Evolutionary conservation across 2,329 filamentous ascomycete species (phyloP).

Genomic region (Colletotrichum sp.): DNA sequence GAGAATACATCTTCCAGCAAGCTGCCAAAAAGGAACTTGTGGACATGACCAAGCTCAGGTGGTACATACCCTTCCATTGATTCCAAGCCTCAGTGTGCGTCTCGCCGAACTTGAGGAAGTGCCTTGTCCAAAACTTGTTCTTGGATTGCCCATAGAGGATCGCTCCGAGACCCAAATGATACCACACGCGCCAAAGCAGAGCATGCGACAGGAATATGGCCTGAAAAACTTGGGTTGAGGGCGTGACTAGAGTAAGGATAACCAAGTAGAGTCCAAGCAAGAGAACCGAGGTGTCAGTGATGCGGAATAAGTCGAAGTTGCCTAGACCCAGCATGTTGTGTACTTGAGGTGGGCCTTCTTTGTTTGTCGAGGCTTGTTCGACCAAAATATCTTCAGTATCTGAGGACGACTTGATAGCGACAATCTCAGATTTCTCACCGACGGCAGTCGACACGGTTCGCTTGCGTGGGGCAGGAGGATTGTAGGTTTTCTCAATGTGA

Average conservation of each 20-base stretch:
- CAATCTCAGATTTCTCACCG: slow-evolving; percentile 25
- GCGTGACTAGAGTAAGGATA: slow-evolving; percentile 75
- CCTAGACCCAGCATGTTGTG: slow-evolving; percentile 83
- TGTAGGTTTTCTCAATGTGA: slow-evolving; percentile 98
- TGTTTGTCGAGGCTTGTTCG: slow-evolving; percentile 25
- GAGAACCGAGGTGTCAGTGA: slow-evolving; percentile 81
- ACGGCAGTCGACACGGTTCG: slow-evolving; percentile 40
- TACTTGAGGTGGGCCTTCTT: slow-evolving; percentile 65
- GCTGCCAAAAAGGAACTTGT: slow-evolving; percentile 88
- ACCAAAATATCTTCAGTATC: slow-evolving; percentile 18
- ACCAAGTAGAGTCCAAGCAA: slow-evolving; percentile 79
- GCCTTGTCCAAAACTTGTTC: slow-evolving; percentile 92
- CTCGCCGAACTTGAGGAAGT: slow-evolving; percentile 97
- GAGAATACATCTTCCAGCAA: slow-evolving; percentile 93
- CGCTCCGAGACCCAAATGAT: slow-evolving; percentile 83
- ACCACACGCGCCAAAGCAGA: slow-evolving; percentile 86
- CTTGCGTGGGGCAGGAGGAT: slow-evolving; percentile 79
- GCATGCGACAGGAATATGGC: slow-evolving; percentile 83
- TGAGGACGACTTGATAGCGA: slow-evolving; percentile 3
- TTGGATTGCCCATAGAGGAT: slow-evolving; percentile 87
- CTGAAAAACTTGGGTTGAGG: slow-evolving; percentile 77
- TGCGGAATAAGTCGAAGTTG: slow-evolving; percentile 88
- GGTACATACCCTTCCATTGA: slow-evolving; percentile 96
- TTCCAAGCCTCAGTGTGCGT: slow-evolving; percentile 90
- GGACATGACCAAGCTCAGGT: slow-evolving; percentile 89